Percentiles rank a stretch among this genome's conserved stretches.
Conservation (phyloP, 169 alveolate genomes). For the Plasmodium knowlesi region DNA sequence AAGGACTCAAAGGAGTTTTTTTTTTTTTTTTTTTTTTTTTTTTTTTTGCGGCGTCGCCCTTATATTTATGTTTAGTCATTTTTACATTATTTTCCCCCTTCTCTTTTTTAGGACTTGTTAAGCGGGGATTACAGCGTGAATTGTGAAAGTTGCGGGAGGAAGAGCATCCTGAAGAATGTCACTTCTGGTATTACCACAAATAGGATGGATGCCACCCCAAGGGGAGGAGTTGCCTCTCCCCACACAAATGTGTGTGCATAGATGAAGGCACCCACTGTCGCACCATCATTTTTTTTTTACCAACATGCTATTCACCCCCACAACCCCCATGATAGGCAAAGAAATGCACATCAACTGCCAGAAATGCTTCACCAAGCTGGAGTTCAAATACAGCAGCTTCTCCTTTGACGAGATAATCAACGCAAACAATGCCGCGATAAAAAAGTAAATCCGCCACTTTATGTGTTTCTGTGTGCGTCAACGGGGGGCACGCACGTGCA, state of each 20-base stretch:
- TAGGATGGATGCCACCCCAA: background rate
- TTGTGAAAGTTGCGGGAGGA: conserved; percentile 67
- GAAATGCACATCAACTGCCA: conserved; percentile 51
- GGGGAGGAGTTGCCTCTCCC: background rate
- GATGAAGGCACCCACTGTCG: background rate
- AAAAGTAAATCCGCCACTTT: conserved; percentile 28
- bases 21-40: background rate
- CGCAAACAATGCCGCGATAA: conserved; percentile 46
- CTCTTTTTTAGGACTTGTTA: conserved; percentile 19
- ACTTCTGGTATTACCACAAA: conserved; percentile 30
- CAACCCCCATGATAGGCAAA: conserved; percentile 19
- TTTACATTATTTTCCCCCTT: background rate
- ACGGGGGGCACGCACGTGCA: background rate
- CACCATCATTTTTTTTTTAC: background rate
- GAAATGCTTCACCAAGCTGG: conserved; percentile 54
- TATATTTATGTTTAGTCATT: background rate
- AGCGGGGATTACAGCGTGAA: conserved; percentile 44
- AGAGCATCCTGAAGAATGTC: conserved; percentile 48
- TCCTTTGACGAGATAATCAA: conserved; percentile 39
- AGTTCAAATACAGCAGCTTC: conserved; percentile 43
- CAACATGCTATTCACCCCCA: background rate
- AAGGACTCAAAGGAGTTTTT: background rate
- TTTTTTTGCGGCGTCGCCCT: background rate
- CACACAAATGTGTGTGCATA: background rate
- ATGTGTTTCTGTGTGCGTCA: background rate